phyloP scores from a whole-genome alignment of 768 basidiomycete genomes.

The Hortiboletus flavorubellus region DNA sequence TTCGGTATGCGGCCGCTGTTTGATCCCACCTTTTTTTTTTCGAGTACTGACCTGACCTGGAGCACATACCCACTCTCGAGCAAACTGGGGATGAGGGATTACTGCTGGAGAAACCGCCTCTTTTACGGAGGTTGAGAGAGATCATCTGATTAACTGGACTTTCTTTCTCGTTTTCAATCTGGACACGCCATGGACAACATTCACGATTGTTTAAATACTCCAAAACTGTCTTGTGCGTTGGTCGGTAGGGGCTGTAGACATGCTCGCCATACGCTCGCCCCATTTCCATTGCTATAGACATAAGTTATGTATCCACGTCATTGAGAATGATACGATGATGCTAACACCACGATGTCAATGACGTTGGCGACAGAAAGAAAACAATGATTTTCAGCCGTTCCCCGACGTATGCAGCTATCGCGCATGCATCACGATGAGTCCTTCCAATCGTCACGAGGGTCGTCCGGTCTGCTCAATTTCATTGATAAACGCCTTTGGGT shows the following conservation, averaged over 20 bases:
- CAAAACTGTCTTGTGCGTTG: no score
- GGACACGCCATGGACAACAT: no score
- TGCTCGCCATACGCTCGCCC: no score
- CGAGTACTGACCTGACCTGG: background rate
- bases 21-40: background rate
- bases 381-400: background rate
- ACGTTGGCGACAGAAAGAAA: background rate
- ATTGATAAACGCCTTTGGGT: conserved; percentile 70
- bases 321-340: no score
- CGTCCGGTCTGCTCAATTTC: conserved; percentile 51
- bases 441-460: background rate
- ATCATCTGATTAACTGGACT: conserved; percentile 1
- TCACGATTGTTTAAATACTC: background rate
- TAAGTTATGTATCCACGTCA: no score
- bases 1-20: conserved; percentile 40
- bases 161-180: background rate
- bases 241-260: no score
- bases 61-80: conserved; percentile 67
- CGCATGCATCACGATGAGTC: background rate
- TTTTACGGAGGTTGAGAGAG: background rate
- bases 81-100: conserved; percentile 52
- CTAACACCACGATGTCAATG: background rate
- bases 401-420: background rate
- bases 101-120: conserved; percentile 8
- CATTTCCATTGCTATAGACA: no score